A percentile compares a stretch with the other conserved stretches of the same genome.
phyloP scores from a whole-genome alignment of 2,329 filamentous ascomycete species.

The Hypoxylon sp. region DNA sequence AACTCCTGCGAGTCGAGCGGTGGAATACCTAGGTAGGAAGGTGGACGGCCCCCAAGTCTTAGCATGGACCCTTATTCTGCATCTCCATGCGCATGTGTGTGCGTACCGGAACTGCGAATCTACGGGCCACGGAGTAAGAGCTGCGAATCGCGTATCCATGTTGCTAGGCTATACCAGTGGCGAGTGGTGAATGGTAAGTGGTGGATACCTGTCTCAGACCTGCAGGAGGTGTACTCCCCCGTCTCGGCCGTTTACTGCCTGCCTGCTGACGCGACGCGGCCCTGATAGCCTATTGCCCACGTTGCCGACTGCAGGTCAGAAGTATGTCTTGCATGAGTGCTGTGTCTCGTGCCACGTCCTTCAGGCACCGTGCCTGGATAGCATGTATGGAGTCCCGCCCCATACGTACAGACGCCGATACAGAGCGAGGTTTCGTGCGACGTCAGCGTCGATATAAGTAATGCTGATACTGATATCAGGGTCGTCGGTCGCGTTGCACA shows the following conservation, averaged over 20 bases:
- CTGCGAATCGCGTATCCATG: not conserved
- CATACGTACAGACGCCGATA: not conserved
- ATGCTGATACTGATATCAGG: not conserved
- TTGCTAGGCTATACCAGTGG: too few relatives aligned
- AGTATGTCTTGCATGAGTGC: not conserved
- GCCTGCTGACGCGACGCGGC: not conserved
- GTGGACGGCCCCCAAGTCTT: not conserved
- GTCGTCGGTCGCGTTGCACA: not conserved
- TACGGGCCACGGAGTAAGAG: not conserved
- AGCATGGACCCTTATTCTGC: not conserved
- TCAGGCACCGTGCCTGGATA: not conserved
- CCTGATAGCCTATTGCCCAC: constrained; percentile 3
- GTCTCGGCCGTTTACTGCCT: not conserved
- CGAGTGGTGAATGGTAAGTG: not conserved
- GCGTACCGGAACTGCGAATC: not conserved
- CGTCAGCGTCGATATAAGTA: not conserved
- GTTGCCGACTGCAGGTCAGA: constrained; percentile 5
- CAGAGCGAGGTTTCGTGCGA: not conserved
- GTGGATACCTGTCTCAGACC: not conserved
- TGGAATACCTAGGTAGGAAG: not conserved
- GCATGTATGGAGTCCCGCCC: not conserved
- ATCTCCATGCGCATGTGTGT: not conserved
- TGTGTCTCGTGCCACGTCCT: not conserved
- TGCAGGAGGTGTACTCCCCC: not conserved
- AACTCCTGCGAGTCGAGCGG: not conserved